These are phyloP conservation scores for Microbotryomycetes sp. DNA, from an alignment of 1,284 basidiomycete species.

Conservation along the genomic window DNA sequence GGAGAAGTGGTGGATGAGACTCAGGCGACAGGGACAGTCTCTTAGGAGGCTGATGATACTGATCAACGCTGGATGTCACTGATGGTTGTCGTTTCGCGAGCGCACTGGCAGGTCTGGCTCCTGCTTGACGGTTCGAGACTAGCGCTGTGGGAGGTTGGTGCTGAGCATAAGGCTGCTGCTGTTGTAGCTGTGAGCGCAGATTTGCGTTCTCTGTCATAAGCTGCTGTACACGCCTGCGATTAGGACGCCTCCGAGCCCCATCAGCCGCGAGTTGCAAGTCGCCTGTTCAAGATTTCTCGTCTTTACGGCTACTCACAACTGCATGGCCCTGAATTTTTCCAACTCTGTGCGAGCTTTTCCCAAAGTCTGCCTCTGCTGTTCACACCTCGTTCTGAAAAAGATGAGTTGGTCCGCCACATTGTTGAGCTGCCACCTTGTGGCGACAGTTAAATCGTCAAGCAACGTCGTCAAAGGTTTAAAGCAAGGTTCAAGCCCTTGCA, in stretches of 20 bases:
- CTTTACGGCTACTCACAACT: slow-evolving; percentile 6
- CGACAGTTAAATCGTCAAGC: slow-evolving; percentile 1
- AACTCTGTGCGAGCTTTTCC: slow-evolving; percentile 5
- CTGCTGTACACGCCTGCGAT: slow-evolving; percentile 4
- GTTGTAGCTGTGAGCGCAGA: slow-evolving; percentile 3
- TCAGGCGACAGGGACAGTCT: too few species aligned
- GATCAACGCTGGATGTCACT: too few species aligned
- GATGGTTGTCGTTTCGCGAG: too few species aligned
- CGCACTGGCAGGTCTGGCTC: too few species aligned
- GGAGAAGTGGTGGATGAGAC: too few species aligned
- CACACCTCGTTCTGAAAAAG: slow-evolving; percentile 13
- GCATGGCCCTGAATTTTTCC: slow-evolving; percentile 4
- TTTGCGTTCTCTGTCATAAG: slow-evolving; percentile 2
- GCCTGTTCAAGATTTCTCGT: background rate
- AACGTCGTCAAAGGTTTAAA: slow-evolving; percentile 7
- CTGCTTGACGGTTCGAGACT: too few species aligned
- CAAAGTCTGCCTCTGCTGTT: slow-evolving; percentile 13
- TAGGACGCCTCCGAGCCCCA: background rate
- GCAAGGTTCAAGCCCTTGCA: slow-evolving; percentile 4
- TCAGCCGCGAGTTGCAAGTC: background rate
- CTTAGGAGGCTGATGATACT: too few species aligned
- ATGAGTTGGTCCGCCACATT: slow-evolving; percentile 18
- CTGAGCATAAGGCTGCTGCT: too few species aligned
- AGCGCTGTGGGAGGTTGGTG: too few species aligned
- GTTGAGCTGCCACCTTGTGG: background rate